Evolutionary conservation across 1,284 basidiomycete genomes (phyloP).

Genomic region (Xerocomus cyaneibrunnescens): DNA sequence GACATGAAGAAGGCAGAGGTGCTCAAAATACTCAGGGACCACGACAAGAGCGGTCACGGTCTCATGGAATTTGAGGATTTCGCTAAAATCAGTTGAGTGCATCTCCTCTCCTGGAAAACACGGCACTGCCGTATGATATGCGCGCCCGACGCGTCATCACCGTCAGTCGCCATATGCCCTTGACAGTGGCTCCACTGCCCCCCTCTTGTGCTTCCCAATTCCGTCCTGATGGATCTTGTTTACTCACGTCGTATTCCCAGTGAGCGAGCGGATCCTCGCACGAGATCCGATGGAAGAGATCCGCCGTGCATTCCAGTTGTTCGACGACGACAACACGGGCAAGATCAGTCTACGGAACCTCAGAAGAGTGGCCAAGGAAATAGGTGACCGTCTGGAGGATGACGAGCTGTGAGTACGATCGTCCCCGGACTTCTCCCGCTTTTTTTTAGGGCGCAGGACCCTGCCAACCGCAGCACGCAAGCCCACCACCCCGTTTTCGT

Average conservation of each 20-base stretch:
- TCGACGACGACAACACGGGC: constrained; percentile 95
- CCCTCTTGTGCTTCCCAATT: neutral
- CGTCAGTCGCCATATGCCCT: neutral
- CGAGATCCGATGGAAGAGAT: constrained; percentile 98
- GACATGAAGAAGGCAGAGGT: constrained; percentile 99
- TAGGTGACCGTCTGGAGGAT: constrained; percentile 94
- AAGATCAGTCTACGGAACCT: constrained; percentile 93
- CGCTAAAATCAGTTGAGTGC: constrained; percentile 92
- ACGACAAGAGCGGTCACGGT: constrained; percentile 88
- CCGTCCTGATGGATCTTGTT: constrained; percentile 2
- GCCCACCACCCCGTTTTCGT: constrained; percentile 29
- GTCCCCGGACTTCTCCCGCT: neutral
- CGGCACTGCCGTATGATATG: neutral
- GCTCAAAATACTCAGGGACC: constrained; percentile 89
- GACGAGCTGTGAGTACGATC: constrained; percentile 84
- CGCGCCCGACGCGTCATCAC: constrained; percentile 6
- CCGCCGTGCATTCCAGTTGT: constrained; percentile 91
- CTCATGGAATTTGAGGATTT: constrained; percentile 96
- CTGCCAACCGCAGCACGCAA: constrained; percentile 25
- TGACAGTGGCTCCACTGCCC: constrained; percentile 5
- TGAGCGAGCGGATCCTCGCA: constrained; percentile 91
- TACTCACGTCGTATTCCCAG: constrained; percentile 45
- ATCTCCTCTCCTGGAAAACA: neutral
- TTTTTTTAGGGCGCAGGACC: constrained; percentile 18
- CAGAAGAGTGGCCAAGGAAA: constrained; percentile 93